Conservation (phyloP, 306 rosid genomes). For the Notholithocarpus densiflorus region DNA sequence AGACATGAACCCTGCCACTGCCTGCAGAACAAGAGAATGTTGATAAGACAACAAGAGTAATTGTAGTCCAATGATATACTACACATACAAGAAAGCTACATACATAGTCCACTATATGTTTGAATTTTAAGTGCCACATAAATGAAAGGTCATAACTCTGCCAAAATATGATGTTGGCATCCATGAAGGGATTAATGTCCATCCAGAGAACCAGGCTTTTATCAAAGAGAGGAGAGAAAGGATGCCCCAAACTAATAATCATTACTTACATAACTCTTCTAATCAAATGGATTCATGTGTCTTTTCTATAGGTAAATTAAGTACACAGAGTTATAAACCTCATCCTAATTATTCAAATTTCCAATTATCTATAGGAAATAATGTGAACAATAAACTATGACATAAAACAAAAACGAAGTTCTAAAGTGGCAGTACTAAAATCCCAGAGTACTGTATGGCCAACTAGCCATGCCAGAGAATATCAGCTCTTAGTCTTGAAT, state of each 20-base stretch:
- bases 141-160: neutral
- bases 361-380: neutral
- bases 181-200: neutral
- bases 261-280: neutral
- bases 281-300: neutral
- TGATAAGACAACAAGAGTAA: neutral
- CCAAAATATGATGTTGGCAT: constrained; percentile 5
- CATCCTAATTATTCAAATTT: neutral
- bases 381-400: neutral
- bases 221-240: neutral
- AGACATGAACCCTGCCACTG: constrained; percentile 86
- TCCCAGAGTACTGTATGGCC: neutral
- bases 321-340: too few species aligned
- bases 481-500: neutral
- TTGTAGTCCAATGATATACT: neutral
- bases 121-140: neutral
- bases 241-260: neutral
- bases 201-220: neutral
- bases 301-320: too few species aligned
- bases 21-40: constrained; percentile 47
- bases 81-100: neutral
- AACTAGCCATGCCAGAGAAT: neutral
- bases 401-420: neutral
- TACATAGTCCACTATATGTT: neutral
- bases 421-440: neutral